These are phyloP conservation scores for Stachybotrys chlorohalonatus DNA, from an alignment of 2,329 filamentous ascomycete genomes.

Conservation along the genomic window DNA sequence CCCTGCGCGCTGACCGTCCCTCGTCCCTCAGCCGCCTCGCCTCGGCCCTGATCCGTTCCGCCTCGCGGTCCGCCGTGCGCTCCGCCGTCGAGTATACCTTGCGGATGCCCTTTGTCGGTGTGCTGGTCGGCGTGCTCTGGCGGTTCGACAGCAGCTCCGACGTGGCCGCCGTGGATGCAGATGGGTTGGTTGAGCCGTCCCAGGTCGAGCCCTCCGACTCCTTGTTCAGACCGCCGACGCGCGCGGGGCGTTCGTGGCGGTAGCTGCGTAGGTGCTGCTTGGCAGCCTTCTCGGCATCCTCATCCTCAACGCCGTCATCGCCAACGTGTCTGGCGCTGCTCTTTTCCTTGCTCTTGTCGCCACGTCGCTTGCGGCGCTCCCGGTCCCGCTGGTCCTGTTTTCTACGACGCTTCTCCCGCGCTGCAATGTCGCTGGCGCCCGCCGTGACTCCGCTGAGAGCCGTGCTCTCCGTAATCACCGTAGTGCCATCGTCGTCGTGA, in stretches of 20 bases:
- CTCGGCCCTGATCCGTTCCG: constrained; percentile 47
- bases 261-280: constrained; percentile 70
- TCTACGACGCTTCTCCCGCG: constrained; percentile 47
- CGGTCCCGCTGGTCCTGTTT: constrained; percentile 39
- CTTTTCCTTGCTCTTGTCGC: constrained; percentile 32
- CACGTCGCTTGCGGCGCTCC: constrained; percentile 19
- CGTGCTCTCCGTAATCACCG: constrained; percentile 34
- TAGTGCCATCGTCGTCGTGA: constrained; percentile 39
- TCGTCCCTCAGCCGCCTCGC: constrained; percentile 46
- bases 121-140: constrained; percentile 47
- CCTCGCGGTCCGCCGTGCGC: constrained; percentile 40
- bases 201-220: constrained; percentile 70
- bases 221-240: constrained; percentile 83
- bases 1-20: constrained; percentile 34
- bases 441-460: constrained; percentile 47
- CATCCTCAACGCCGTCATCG: constrained; percentile 55
- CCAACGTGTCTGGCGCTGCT: constrained; percentile 33
- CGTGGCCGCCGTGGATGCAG: constrained; percentile 54
- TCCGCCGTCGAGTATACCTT: constrained; percentile 55
- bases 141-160: constrained; percentile 52
- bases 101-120: constrained; percentile 46
- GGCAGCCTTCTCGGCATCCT: constrained; percentile 52
- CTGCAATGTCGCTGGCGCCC: constrained; percentile 45
- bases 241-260: constrained; percentile 75
- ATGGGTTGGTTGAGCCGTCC: constrained; percentile 63